Evolutionary conservation across 345 rosid genomes (phyloP).

Genomic region (Passiflora organensis): DNA sequence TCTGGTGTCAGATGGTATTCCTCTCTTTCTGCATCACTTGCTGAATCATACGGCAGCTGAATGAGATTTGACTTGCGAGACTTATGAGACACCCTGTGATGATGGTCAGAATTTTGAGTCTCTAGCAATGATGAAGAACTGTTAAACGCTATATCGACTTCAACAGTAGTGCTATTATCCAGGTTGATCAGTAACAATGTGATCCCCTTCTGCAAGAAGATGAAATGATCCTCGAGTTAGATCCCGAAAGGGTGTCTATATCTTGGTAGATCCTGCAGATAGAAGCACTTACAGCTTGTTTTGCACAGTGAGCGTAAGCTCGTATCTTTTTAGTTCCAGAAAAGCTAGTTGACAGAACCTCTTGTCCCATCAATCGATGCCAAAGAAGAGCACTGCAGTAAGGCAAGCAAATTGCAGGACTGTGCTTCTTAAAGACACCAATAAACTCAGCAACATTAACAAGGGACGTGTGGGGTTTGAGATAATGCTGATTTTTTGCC

Average conservation of each 20-base stretch:
- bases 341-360: slow-evolving; percentile 56
- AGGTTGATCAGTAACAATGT: slow-evolving; percentile 65
- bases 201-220: slow-evolving; percentile 66
- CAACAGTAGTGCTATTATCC: slow-evolving; percentile 50
- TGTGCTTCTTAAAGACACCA: too few species aligned
- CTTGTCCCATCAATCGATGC: too few species aligned
- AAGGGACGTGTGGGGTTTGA: too few species aligned
- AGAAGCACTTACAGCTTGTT: slow-evolving; percentile 67
- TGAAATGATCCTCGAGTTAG: too few species aligned
- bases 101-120: too few species aligned
- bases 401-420: slow-evolving; percentile 15
- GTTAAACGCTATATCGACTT: slow-evolving; percentile 37
- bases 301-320: slow-evolving; percentile 82
- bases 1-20: too few species aligned
- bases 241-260: too few species aligned
- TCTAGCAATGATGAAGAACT: slow-evolving; percentile 21
- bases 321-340: slow-evolving; percentile 63
- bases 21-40: slow-evolving; percentile 40
- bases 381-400: slow-evolving; percentile 81
- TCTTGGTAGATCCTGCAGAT: too few species aligned
- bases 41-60: slow-evolving; percentile 18
- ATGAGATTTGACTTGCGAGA: background rate
- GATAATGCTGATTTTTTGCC: too few species aligned
- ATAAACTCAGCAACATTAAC: too few species aligned
- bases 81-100: slow-evolving; percentile 13